Percentiles rank a stretch among this genome's conserved stretches.
These are phyloP conservation scores for Aspergillus sp. DNA, from an alignment of 2,329 filamentous ascomycete species.

Conservation along the genomic window DNA sequence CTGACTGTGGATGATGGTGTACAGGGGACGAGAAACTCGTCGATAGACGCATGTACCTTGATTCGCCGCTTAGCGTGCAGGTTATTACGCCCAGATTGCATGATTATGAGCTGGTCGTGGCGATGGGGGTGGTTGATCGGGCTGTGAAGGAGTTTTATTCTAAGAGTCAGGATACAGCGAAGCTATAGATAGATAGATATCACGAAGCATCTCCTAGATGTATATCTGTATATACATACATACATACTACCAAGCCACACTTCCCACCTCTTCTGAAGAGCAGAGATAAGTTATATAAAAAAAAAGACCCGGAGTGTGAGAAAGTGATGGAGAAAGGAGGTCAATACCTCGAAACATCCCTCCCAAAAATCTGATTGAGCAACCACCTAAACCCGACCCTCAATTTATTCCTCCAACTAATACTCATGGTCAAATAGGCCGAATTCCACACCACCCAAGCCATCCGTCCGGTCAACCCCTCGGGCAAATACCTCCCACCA, in stretches of 20 bases:
- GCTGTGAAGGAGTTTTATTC: constrained; percentile 22
- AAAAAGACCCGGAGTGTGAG: background rate
- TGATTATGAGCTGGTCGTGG: constrained; percentile 55
- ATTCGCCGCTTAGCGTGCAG: constrained; percentile 58
- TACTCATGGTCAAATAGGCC: constrained; percentile 49
- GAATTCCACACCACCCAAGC: constrained; percentile 49
- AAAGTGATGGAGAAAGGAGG: background rate
- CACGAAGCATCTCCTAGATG: too few relatives aligned
- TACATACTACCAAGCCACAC: background rate
- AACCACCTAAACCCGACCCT: constrained; percentile 46
- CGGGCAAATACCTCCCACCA: constrained; percentile 33
- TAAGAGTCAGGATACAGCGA: constrained; percentile 11
- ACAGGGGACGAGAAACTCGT: constrained; percentile 52
- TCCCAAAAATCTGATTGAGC: constrained; percentile 46
- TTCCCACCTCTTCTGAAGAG: too few relatives aligned
- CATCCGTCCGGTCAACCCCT: constrained; percentile 41
- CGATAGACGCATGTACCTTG: constrained; percentile 56
- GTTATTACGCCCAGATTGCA: constrained; percentile 57
- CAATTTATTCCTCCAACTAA: constrained; percentile 50
- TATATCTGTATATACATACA: background rate
- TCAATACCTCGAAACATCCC: constrained; percentile 47
- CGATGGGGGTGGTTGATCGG: constrained; percentile 56
- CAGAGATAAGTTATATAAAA: too few relatives aligned
- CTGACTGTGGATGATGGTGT: too few relatives aligned
- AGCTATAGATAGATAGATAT: constrained; percentile 4